Conservation (phyloP, 495 filamentous ascomycete species). For the Cercophora newfieldiana region DNA sequence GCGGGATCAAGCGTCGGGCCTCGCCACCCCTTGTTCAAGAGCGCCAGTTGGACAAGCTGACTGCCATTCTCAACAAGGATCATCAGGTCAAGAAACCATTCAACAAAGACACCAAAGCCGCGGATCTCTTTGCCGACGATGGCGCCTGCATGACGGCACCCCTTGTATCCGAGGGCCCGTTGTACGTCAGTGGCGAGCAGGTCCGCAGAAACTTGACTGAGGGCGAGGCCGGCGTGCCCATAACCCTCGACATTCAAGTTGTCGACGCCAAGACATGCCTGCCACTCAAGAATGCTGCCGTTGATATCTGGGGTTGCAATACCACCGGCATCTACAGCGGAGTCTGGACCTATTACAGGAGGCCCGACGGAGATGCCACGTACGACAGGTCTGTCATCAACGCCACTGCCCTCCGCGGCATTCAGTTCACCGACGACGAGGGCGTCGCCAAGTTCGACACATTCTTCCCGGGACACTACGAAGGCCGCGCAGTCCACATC, state of each 20-base stretch:
- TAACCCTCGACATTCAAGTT: constrained; percentile 50
- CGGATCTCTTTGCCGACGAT: not conserved
- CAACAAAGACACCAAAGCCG: not conserved
- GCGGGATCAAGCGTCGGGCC: not conserved
- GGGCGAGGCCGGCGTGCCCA: constrained; percentile 43
- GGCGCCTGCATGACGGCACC: constrained; percentile 4
- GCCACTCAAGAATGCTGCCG: constrained; percentile 52
- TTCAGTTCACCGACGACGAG: constrained; percentile 50
- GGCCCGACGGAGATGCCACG: constrained; percentile 21
- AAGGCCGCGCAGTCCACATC: constrained; percentile 33
- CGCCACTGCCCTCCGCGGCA: constrained; percentile 50
- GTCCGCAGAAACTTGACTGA: constrained; percentile 49
- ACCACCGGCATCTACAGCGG: constrained; percentile 61
- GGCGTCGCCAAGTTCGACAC: constrained; percentile 54
- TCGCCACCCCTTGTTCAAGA: not conserved
- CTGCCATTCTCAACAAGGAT: not conserved
- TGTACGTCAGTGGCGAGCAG: constrained; percentile 55
- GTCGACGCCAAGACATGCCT: constrained; percentile 59
- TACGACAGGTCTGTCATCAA: constrained; percentile 38
- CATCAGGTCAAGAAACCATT: constrained; percentile 5
- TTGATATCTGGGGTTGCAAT: constrained; percentile 57
- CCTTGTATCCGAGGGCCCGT: constrained; percentile 40
- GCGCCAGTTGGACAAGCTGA: not conserved
- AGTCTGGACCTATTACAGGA: constrained; percentile 27
- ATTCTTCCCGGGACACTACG: constrained; percentile 59